Base-by-base conservation (phyloP, 139 green algal species). In the Closterium sp. region DNA sequence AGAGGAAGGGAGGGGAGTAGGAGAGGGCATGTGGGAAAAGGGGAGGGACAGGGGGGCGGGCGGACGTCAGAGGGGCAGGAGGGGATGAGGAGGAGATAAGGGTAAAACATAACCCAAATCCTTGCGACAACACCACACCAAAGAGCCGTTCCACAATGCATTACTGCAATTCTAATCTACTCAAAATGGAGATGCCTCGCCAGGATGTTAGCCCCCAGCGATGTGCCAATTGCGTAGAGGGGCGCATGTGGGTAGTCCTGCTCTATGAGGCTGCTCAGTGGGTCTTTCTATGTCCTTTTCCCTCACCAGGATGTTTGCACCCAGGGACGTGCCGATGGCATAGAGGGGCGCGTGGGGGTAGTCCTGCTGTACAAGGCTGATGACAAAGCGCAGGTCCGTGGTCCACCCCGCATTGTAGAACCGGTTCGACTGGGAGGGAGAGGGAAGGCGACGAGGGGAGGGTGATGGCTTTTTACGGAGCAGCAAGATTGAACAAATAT, bases 391-490 rank as follows among this genome's bases (percentile, higher is more conserved):
- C 70, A 94, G 10, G 50, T 94, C 91, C 29, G 94, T 38, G 28
- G 93, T 95, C 88, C 86, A 95, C 1, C 93, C 91, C 17, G 93
- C 91, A 91, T 91, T 93, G 79, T 95, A 95, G 85, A 95, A 94
- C 1, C 21, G 89, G 29, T 92, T 22, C 9, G 92, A 93, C 89
- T 93, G 92, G 38, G 88, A 45, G n/a, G n/a, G 31, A 45, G n/a
- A 90, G 10, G 70, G 70, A 38, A n/a, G 62, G 27, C 30, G 85
- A 7, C 7, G 29, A 7, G 29, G 29, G 29, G 30, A 17, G 29
- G 29, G 29, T n/a, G n/a, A n/a, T n/a, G n/a, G n/a, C n/a, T n/a
- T n/a, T n/a, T n/a, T n/a, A n/a, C n/a, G n/a, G n/a, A n/a, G n/a
- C n/a, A n/a, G n/a, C n/a, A n/a, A n/a, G n/a, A n/a, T n/a, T n/a